Conservation (phyloP, 192 early-diverging fungal species). For the Linnemannia hyalina region DNA sequence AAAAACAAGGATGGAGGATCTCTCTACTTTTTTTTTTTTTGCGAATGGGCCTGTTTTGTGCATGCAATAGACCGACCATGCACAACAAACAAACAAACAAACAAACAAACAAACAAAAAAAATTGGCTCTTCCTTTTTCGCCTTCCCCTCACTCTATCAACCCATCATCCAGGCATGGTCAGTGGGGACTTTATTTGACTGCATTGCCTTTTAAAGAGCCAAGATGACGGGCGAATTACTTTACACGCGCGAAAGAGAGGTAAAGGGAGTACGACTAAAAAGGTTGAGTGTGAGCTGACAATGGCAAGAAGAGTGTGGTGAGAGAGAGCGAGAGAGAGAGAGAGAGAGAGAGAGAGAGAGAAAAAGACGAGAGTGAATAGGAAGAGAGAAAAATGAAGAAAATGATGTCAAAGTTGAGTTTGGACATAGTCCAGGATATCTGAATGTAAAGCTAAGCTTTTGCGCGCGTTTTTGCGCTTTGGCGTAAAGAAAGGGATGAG, state of each 20-base stretch:
- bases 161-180: background rate
- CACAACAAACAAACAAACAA: too few relatives aligned
- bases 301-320: too few relatives aligned
- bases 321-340: too few relatives aligned
- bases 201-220: background rate
- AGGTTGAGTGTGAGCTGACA: too few relatives aligned
- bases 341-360: too few relatives aligned
- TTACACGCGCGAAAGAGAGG: background rate
- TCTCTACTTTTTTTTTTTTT: too few relatives aligned
- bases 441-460: background rate
- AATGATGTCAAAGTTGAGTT: background rate
- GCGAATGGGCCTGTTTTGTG: too few relatives aligned
- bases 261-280: background rate
- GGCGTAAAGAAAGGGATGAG: background rate
- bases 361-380: background rate
- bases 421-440: background rate
- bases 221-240: background rate
- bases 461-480: constrained; percentile 16
- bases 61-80: too few relatives aligned
- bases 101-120: too few relatives aligned
- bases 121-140: too few relatives aligned
- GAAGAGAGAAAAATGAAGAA: background rate
- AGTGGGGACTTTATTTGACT: background rate
- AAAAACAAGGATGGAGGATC: too few relatives aligned
- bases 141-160: too few relatives aligned